Conservation (phyloP, 1,284 basidiomycete genomes). For the Lentinula novae-zelandiae region DNA sequence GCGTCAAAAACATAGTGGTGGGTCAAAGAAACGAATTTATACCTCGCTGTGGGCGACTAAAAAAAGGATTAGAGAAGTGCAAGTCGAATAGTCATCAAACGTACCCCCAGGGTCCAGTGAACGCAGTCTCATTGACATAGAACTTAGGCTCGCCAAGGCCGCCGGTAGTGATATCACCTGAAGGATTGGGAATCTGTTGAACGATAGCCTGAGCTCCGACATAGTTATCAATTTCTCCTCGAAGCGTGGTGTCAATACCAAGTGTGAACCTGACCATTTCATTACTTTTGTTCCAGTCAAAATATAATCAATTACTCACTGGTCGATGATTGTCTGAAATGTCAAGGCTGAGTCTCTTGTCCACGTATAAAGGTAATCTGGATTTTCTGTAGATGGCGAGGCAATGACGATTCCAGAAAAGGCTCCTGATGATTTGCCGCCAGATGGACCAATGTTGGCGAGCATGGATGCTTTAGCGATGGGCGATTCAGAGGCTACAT, state of each 20-base stretch:
- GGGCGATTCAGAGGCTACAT: constrained; percentile 46
- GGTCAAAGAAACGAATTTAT: constrained; percentile 1
- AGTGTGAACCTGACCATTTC: constrained; percentile 30
- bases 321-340: constrained; percentile 46
- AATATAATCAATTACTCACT: constrained; percentile 25
- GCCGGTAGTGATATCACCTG: constrained; percentile 51
- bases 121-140: constrained; percentile 45
- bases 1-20: neutral
- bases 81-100: constrained; percentile 12
- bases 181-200: constrained; percentile 56
- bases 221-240: constrained; percentile 45
- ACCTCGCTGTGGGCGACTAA: constrained; percentile 62
- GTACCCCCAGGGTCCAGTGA: constrained; percentile 55
- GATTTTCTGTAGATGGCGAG: constrained; percentile 46
- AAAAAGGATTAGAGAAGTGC: neutral
- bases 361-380: constrained; percentile 55
- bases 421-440: constrained; percentile 53
- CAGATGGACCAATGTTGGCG: constrained; percentile 62
- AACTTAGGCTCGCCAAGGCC: constrained; percentile 70
- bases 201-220: constrained; percentile 40
- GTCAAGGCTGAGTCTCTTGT: constrained; percentile 51
- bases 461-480: constrained; percentile 55
- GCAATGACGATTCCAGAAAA: constrained; percentile 55
- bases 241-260: constrained; percentile 35
- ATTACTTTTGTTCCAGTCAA: neutral